Evolutionary conservation across 768 basidiomycete genomes (phyloP).

Genomic region (Mycena polygramma): DNA sequence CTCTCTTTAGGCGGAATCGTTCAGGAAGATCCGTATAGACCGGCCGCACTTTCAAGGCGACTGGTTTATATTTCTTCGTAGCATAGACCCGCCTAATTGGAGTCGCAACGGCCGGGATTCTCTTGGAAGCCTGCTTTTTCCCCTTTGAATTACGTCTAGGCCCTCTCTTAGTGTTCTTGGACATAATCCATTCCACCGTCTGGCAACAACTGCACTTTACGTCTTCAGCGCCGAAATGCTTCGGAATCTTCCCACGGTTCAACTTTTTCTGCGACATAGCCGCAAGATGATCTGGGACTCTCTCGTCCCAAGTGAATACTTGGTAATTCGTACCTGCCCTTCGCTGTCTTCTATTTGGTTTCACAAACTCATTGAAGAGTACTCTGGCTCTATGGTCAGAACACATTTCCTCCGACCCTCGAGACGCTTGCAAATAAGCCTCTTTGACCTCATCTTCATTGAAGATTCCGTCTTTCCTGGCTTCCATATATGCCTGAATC

Average conservation of each 20-base stretch:
- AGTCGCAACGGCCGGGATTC: background rate
- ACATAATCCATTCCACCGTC: background rate
- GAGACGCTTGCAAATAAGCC: background rate
- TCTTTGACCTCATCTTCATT: background rate
- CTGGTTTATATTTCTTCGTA: conserved; percentile 48
- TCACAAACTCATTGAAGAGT: background rate
- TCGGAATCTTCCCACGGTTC: background rate
- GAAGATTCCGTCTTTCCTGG: background rate
- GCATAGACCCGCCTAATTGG: conserved; percentile 14
- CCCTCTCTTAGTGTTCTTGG: background rate
- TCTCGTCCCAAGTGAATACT: background rate
- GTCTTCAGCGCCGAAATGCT: background rate
- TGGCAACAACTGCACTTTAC: background rate
- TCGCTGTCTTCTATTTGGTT: background rate
- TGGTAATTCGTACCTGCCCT: background rate
- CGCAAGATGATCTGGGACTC: too few species aligned
- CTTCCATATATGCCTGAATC: conserved; percentile 6
- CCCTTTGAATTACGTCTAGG: background rate
- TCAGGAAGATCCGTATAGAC: conserved; percentile 40
- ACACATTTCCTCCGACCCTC: background rate
- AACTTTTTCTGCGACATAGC: background rate
- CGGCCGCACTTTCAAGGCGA: conserved; percentile 44
- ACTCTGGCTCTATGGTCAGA: background rate
- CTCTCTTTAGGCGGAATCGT: conserved; percentile 41
- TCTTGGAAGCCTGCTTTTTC: background rate